Evolutionary conservation across 805 yeast species (phyloP).

Genomic region (Saturnispora kantuleensis): DNA sequence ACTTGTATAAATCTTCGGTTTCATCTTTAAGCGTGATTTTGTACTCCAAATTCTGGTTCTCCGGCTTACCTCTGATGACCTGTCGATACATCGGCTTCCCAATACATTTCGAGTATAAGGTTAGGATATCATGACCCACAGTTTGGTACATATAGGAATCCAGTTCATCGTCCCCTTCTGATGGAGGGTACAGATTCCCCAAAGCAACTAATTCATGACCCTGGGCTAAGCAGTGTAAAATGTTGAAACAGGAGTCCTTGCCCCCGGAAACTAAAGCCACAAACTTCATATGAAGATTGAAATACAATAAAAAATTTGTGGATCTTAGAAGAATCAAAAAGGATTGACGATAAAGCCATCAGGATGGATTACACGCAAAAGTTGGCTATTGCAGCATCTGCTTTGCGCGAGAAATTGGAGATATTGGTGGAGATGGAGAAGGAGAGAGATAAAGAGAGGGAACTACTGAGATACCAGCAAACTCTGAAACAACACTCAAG

Average conservation of each 20-base stretch:
- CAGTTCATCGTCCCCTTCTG: conserved; percentile 46
- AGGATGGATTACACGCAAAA: background rate
- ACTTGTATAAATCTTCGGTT: conserved; percentile 65
- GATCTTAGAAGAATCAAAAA: no score
- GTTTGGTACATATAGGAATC: conserved; percentile 98
- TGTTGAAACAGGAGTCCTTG: conserved; percentile 87
- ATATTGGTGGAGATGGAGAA: background rate
- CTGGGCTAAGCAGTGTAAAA: conserved; percentile 71
- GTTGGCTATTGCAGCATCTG: background rate
- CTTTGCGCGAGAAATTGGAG: conserved; percentile 2
- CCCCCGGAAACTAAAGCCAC: conserved; percentile 93
- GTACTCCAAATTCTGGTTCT: conserved; percentile 62
- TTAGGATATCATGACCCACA: conserved; percentile 79
- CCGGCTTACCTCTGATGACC: conserved; percentile 51
- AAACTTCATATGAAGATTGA: conserved; percentile 55
- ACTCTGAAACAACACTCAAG: background rate
- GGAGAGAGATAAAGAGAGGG: background rate
- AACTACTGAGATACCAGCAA: background rate
- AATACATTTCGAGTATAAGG: conserved; percentile 54
- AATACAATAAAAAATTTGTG: background rate
- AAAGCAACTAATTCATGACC: conserved; percentile 83
- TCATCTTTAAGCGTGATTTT: conserved; percentile 63
- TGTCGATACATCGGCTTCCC: conserved; percentile 74
- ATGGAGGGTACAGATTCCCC: conserved; percentile 69
- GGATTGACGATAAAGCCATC: background rate